Percentiles rank a stretch among this genome's conserved stretches.
phyloP scores from a whole-genome alignment of 768 basidiomycete species.

The Calocera viscosa region DNA sequence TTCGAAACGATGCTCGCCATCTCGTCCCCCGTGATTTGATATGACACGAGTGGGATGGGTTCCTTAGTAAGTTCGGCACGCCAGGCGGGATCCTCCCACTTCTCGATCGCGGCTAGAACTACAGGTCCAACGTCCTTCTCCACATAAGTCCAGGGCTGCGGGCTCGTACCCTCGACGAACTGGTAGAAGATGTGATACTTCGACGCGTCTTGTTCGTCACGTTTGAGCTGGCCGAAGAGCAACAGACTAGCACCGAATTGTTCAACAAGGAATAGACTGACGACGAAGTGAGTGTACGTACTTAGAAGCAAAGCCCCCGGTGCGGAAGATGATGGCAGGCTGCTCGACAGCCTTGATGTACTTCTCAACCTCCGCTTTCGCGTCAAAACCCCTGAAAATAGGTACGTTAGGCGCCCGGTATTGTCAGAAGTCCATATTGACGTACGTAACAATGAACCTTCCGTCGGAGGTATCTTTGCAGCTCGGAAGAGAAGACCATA shows the following conservation, averaged over 20 bases:
- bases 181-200: neutral
- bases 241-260: neutral
- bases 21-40: neutral
- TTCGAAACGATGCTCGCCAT: neutral
- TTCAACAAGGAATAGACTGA: neutral
- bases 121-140: neutral
- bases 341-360: neutral
- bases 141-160: neutral
- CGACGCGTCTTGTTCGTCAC: neutral
- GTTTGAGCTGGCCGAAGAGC: neutral
- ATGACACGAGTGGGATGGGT: neutral
- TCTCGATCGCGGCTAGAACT: neutral
- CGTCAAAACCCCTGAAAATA: neutral
- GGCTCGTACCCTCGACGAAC: neutral
- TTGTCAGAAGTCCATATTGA: neutral
- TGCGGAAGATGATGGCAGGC: neutral
- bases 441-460: neutral
- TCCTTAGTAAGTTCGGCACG: neutral
- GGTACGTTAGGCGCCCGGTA: neutral
- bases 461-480: neutral
- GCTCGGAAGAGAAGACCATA: neutral
- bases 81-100: conserved; percentile 1
- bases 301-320: neutral
- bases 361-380: neutral
- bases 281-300: neutral